Base-by-base conservation (phyloP, 1,284 basidiomycete species). In the Melampsora americana region DNA sequence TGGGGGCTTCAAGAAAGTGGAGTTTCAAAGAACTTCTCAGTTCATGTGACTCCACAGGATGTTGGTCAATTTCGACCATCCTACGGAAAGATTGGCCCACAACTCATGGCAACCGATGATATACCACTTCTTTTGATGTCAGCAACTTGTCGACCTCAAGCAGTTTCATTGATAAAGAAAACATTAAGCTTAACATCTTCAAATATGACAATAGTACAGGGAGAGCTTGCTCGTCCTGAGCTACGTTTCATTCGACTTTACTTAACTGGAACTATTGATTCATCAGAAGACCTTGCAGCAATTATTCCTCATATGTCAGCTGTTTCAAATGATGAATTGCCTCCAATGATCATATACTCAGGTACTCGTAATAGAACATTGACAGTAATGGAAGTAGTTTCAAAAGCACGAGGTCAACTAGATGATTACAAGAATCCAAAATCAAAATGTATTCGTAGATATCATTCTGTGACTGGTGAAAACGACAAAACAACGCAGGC, bases 1-100 rank as follows among this genome's bases (percentile, higher is more conserved):
- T 67, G 66, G 66, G 66, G 66, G 1, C n/a, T 67, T n/a, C 39
- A 50, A 5, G 46, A 44, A 50, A 50, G 44, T n/a, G 39, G 39
- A 1, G 26, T 50, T 32, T 64, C 61, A 7, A n/a, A 53, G 16
- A 67, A 50, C n/a, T 5, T 23, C 9, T 3, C 30, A 14, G 12
- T 32, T 1, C 39, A 18, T 16, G 44, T 23, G 5, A 35, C 7
- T 23, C 12, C 26, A 16, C 16, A n/a, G n/a, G n/a, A n/a, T n/a
- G n/a, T n/a, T n/a, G n/a, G n/a, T n/a, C n/a, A n/a, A n/a, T n/a
- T n/a, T 26, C 6, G 44, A 3, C 66, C 66, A 5, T 50, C 16
- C 2, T 68, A 68, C 42, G 48, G 66, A 5, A 68, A 56, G 2
- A 23, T 56, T n/a, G 66, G 66, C n/a, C 26, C 18, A 7, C 44